These are phyloP conservation scores for Ensete ventricosum DNA, from an alignment of 176 grass and related monocot genomes.

Conservation along the genomic window DNA sequence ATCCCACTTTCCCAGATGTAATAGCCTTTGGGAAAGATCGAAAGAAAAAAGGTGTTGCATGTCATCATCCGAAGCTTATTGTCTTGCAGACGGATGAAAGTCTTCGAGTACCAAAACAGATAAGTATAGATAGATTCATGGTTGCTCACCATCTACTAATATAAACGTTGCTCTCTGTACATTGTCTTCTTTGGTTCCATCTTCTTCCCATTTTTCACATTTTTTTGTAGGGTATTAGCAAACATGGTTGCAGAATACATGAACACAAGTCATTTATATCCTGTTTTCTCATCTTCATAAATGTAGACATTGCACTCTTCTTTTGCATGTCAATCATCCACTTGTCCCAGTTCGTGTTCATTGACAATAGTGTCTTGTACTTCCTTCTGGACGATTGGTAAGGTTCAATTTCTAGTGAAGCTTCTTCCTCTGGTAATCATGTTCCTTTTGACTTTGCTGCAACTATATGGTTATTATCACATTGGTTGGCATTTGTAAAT, in stretches of 20 bases:
- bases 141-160: background rate
- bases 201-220: background rate
- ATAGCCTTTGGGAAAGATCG: constrained; percentile 89
- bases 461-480: too few species aligned
- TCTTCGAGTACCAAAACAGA: too few species aligned
- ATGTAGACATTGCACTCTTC: background rate
- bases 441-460: too few species aligned
- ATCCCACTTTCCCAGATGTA: constrained; percentile 57
- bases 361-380: background rate
- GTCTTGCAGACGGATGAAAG: constrained; percentile 63
- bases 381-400: background rate
- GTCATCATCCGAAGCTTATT: constrained; percentile 80
- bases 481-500: too few species aligned
- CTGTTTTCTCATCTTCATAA: background rate
- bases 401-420: background rate
- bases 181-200: background rate
- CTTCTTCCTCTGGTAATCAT: background rate
- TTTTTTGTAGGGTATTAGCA: background rate
- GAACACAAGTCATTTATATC: background rate
- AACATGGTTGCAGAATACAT: background rate
- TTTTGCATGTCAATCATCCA: background rate
- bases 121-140: background rate
- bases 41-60: constrained; percentile 79
- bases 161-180: background rate
- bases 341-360: background rate